Evolutionary conservation across 345 rosid genomes (phyloP).

Genomic region (Lagerstroemia speciosa): DNA sequence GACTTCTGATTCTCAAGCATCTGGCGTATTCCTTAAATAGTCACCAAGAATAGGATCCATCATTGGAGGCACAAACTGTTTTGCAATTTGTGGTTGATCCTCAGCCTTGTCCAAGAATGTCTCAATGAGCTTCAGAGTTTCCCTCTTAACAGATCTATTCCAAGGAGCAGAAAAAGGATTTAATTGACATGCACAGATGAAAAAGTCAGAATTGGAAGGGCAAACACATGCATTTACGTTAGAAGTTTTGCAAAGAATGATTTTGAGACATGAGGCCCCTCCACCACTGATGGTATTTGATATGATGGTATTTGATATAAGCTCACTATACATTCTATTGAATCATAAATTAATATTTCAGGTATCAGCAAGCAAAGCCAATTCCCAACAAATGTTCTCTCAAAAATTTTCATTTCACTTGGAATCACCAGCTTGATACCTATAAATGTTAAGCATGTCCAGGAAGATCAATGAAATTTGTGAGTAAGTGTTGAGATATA

Average conservation of each 20-base stretch:
- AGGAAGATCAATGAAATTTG: conserved; percentile 86
- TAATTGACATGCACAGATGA: neutral
- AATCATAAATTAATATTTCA: conserved; percentile 10
- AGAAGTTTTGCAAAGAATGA: conserved; percentile 85
- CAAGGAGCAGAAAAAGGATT: neutral
- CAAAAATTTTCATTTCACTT: neutral
- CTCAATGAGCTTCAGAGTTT: conserved; percentile 92
- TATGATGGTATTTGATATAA: conserved; percentile 84
- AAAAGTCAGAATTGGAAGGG: neutral
- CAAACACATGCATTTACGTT: conserved; percentile 36
- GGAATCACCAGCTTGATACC: conserved; percentile 33
- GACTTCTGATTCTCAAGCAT: conserved; percentile 99
- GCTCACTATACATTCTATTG: conserved; percentile 99
- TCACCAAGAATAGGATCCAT: conserved; percentile 98
- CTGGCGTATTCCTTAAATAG: conserved; percentile 94
- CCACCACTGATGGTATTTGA: conserved; percentile 87
- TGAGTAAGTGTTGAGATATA: too few species aligned
- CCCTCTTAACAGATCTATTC: conserved; percentile 93
- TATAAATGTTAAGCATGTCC: conserved; percentile 98
- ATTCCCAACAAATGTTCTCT: neutral
- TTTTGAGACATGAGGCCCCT: conserved; percentile 86
- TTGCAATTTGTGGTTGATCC: conserved; percentile 91
- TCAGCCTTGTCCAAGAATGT: conserved; percentile 99
- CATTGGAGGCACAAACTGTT: conserved; percentile 98
- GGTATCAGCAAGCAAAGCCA: neutral